A percentile compares a stretch with the other conserved stretches of the same genome.
Conservation (phyloP, 2,329 filamentous ascomycete species). For the Fusarium proliferatum region DNA sequence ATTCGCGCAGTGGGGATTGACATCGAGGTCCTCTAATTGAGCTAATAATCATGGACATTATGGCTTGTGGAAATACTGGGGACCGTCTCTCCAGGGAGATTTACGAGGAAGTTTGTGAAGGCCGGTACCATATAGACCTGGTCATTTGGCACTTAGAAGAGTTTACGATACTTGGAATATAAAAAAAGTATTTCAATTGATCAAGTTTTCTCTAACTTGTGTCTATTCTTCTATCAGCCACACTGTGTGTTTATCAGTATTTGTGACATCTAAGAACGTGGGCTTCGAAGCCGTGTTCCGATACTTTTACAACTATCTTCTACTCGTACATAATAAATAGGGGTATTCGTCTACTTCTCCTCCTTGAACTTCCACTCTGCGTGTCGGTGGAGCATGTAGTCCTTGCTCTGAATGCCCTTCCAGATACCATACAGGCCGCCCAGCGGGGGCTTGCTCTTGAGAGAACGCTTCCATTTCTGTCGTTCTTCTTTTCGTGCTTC, state of each 20-base stretch:
- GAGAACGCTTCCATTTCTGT: conserved; percentile 53
- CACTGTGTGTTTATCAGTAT: background rate
- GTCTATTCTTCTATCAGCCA: conserved; percentile 10
- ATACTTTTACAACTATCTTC: conserved; percentile 19
- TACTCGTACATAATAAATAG: conserved; percentile 19
- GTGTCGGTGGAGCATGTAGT: conserved; percentile 64
- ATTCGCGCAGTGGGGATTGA: conserved; percentile 29
- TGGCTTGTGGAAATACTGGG: conserved; percentile 43
- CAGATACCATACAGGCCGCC: conserved; percentile 70
- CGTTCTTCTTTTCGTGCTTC: conserved; percentile 55
- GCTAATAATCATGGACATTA: conserved; percentile 26
- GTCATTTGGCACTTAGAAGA: conserved; percentile 35
- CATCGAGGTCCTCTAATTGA: conserved; percentile 42
- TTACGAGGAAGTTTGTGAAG: conserved; percentile 36
- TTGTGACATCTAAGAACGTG: background rate
- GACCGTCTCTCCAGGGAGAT: conserved; percentile 30
- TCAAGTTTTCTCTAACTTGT: background rate
- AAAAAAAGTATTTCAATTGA: conserved; percentile 33
- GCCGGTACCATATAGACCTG: conserved; percentile 38
- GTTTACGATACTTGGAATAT: conserved; percentile 37
- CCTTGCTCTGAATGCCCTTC: conserved; percentile 67
- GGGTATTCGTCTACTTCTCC: conserved; percentile 39
- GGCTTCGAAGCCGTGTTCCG: background rate
- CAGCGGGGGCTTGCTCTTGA: conserved; percentile 65
- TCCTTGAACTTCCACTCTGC: conserved; percentile 65